Evolutionary conservation across 768 basidiomycete species (phyloP).

Genomic region (Trametes cinnabarina): DNA sequence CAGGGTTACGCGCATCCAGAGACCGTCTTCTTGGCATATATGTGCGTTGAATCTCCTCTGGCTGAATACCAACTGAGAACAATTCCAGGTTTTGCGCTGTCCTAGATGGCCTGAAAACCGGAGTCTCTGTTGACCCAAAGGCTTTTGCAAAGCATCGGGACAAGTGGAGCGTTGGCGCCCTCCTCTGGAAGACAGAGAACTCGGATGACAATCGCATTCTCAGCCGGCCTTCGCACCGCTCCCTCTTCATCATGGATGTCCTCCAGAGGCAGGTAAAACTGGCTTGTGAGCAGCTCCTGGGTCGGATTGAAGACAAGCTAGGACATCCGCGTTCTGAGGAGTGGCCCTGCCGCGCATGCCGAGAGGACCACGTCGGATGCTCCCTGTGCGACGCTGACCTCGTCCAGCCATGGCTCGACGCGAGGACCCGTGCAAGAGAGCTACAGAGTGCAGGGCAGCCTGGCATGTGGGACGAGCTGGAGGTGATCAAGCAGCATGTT

Average conservation of each 20-base stretch:
- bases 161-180: constrained; percentile 27
- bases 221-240: not conserved
- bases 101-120: constrained; percentile 63
- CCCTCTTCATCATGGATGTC: constrained; percentile 47
- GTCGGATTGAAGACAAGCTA: constrained; percentile 32
- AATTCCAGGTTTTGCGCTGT: constrained; percentile 52
- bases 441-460: constrained; percentile 9
- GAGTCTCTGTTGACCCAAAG: constrained; percentile 41
- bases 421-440: constrained; percentile 22
- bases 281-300: constrained; percentile 23
- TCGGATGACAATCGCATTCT: constrained; percentile 14
- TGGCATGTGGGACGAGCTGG: constrained; percentile 35
- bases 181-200: constrained; percentile 26
- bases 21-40: constrained; percentile 55
- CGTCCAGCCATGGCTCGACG: constrained; percentile 39
- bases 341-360: not conserved
- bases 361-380: not conserved
- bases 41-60: constrained; percentile 33
- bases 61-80: no score
- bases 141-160: constrained; percentile 32
- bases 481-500: constrained; percentile 42
- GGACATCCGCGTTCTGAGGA: not conserved
- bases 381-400: constrained; percentile 28
- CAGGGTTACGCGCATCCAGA: constrained; percentile 49
- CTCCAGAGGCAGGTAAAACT: constrained; percentile 31